A percentile compares a stretch with the other conserved stretches of the same genome.
phyloP scores from a whole-genome alignment of 176 grass and related monocot genomes.

The Chloris gayana region DNA sequence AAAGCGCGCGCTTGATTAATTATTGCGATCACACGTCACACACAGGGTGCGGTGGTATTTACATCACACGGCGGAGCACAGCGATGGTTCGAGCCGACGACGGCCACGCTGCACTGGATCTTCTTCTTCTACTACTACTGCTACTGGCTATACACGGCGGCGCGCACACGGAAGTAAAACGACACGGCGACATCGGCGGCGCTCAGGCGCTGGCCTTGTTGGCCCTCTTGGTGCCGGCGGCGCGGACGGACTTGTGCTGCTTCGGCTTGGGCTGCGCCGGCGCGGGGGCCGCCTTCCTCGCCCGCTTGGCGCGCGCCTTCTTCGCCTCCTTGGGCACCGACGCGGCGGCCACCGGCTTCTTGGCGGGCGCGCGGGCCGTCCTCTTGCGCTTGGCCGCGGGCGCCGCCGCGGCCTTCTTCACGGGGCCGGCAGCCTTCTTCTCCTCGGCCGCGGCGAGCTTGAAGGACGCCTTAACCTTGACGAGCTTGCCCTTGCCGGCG shows the following conservation, averaged over 20 bases:
- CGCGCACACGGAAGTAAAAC: neutral
- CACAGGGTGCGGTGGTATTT: neutral
- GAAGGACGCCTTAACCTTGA: conserved; percentile 84
- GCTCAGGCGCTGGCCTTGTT: conserved; percentile 65
- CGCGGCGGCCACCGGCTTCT: conserved; percentile 38
- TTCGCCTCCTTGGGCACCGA: conserved; percentile 38
- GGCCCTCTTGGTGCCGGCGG: conserved; percentile 44
- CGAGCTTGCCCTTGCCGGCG: conserved; percentile 69
- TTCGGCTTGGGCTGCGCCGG: conserved; percentile 50
- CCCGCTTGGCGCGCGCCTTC: conserved; percentile 59
- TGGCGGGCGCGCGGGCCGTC: conserved; percentile 7
- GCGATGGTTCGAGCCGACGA: neutral
- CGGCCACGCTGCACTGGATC: neutral
- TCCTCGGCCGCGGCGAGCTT: conserved; percentile 56
- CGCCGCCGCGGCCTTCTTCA: conserved; percentile 4
- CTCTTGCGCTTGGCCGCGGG: conserved; percentile 45
- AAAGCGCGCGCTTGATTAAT: neutral
- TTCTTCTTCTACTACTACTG: neutral
- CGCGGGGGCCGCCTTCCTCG: conserved; percentile 54
- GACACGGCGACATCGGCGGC: neutral
- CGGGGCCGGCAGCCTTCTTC: neutral
- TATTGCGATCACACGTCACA: conserved; percentile 26
- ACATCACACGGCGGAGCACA: neutral
- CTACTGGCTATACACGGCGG: neutral
- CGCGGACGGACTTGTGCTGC: conserved; percentile 56